These are phyloP conservation scores for Cladorrhinum sp. DNA, from an alignment of 2,329 filamentous ascomycete species.

Conservation along the genomic window DNA sequence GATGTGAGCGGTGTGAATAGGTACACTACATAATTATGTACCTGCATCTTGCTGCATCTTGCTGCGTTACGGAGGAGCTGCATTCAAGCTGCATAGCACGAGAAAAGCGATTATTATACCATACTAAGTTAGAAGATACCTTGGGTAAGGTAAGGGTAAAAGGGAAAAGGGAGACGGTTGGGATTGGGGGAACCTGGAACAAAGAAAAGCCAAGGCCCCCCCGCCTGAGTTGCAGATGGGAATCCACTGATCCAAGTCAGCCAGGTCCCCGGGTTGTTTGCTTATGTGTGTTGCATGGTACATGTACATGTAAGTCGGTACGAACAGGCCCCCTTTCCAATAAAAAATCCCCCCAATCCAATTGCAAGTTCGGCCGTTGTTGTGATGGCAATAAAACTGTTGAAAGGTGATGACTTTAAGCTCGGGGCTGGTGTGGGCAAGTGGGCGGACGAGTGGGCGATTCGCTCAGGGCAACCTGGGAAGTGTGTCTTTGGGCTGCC, in stretches of 20 bases:
- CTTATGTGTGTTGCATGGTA: background rate
- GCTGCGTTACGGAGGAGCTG: background rate
- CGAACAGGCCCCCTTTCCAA: too few species aligned
- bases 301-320: too few species aligned
- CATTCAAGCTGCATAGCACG: background rate
- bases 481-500: background rate
- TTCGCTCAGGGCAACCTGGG: background rate
- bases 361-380: background rate
- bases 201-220: slow-evolving; percentile 1
- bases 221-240: slow-evolving; percentile 4
- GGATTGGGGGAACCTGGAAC: background rate
- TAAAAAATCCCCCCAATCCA: background rate
- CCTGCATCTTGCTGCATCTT: too few species aligned
- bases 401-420: background rate
- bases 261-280: slow-evolving; percentile 1
- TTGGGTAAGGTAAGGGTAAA: background rate
- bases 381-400: background rate
- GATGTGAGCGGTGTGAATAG: background rate
- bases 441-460: background rate
- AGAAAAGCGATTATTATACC: too few species aligned
- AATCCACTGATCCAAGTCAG: background rate
- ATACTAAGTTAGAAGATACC: background rate
- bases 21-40: background rate
- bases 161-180: background rate
- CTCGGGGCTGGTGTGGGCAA: background rate